phyloP scores from a whole-genome alignment of 148 eudicot species.

The Nepenthes gracilis region DNA sequence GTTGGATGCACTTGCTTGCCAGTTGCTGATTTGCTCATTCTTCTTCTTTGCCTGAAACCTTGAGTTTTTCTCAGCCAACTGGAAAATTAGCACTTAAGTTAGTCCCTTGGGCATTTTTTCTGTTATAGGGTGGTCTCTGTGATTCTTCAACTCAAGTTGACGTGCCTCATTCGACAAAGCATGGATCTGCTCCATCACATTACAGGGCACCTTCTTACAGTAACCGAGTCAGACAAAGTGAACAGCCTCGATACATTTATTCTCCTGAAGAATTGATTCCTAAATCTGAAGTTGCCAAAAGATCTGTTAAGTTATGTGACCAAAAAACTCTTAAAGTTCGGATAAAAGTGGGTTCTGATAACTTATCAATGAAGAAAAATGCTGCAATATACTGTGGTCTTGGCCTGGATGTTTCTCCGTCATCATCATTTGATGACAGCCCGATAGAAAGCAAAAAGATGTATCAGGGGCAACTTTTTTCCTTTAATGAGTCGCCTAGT shows the following conservation, averaged over 20 bases:
- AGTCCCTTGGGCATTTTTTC: slow-evolving; percentile 14
- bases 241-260: slow-evolving; percentile 16
- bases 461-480: slow-evolving; percentile 22
- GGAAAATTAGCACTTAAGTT: slow-evolving; percentile 5
- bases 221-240: slow-evolving; percentile 23
- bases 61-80: slow-evolving; percentile 3
- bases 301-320: slow-evolving; percentile 27
- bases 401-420: slow-evolving; percentile 83
- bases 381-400: slow-evolving; percentile 88
- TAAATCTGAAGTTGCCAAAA: slow-evolving; percentile 24
- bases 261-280: slow-evolving; percentile 27
- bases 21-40: background rate
- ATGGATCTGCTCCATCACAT: slow-evolving; percentile 25
- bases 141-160: slow-evolving; percentile 35
- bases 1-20: background rate
- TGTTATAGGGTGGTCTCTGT: slow-evolving; percentile 43
- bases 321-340: slow-evolving; percentile 70
- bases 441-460: slow-evolving; percentile 49
- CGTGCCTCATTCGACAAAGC: slow-evolving; percentile 31
- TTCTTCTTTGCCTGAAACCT: background rate
- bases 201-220: slow-evolving; percentile 21
- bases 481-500: slow-evolving; percentile 54
- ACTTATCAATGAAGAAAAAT: slow-evolving; percentile 52
- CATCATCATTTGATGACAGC: slow-evolving; percentile 63
- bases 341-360: slow-evolving; percentile 74